phyloP scores from a whole-genome alignment of 495 filamentous ascomycete genomes.

The Cryomyces minteri region DNA sequence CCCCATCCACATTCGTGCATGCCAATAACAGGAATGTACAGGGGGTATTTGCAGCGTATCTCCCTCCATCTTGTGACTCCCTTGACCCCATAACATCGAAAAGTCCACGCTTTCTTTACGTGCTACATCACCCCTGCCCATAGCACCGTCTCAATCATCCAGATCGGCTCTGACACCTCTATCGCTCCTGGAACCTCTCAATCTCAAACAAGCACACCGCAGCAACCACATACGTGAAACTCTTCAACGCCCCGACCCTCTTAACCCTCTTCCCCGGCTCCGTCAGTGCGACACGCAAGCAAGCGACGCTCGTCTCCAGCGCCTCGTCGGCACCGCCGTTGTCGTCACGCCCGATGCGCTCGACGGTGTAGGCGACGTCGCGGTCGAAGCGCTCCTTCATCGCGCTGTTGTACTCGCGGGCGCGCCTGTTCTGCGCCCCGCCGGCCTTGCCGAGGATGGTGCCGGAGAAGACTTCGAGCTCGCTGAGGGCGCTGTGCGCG shows the following conservation, averaged over 20 bases:
- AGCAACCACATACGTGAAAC: constrained; percentile 29
- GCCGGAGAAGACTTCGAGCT: constrained; percentile 63
- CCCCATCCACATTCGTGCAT: no score
- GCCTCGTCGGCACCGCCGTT: constrained; percentile 18
- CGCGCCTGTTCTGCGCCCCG: constrained; percentile 33
- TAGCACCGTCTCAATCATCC: no score
- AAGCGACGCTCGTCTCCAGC: constrained; percentile 31
- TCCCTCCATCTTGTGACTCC: no score
- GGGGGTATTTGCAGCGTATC: no score
- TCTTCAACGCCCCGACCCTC: constrained; percentile 19
- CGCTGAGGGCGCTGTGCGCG: constrained; percentile 36
- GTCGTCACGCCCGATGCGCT: constrained; percentile 25
- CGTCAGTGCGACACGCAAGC: constrained; percentile 22
- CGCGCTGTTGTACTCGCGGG: constrained; percentile 39
- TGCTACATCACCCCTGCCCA: no score
- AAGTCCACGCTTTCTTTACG: no score
- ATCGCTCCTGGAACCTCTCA: constrained; percentile 11
- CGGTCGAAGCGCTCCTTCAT: constrained; percentile 45
- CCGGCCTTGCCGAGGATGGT: constrained; percentile 45
- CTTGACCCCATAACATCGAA: no score
- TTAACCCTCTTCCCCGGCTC: constrained; percentile 7
- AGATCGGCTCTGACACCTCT: no score
- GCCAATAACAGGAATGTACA: no score
- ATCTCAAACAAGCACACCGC: constrained; percentile 28
- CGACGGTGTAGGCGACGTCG: constrained; percentile 26